Evolutionary conservation across 1,139 yeast genomes (phyloP).

Genomic region (Candida sp.): DNA sequence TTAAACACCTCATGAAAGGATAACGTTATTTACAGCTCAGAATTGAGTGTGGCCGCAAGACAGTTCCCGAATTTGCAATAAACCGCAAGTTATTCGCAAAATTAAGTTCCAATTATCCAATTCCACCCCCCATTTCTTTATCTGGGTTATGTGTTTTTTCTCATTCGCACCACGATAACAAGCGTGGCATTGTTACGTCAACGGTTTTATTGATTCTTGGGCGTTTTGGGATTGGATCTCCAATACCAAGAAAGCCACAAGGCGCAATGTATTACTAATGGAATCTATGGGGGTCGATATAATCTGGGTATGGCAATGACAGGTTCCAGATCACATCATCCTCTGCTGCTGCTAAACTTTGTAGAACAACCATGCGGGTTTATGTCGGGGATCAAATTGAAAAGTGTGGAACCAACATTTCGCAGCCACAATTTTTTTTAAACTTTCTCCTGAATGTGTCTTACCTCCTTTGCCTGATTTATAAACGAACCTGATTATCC

Average conservation of each 20-base stretch:
- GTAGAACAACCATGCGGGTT: no score
- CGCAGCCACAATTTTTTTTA: constrained; percentile 10
- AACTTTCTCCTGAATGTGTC: not conserved
- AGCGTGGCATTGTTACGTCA: not conserved
- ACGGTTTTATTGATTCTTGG: not conserved
- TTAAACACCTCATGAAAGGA: no score
- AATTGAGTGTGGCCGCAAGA: not conserved
- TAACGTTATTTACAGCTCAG: no score
- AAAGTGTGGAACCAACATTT: constrained; percentile 3
- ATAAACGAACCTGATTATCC: not conserved
- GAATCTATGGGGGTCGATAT: not conserved
- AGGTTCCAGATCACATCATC: not conserved
- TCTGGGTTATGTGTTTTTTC: not conserved
- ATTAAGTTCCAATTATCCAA: not conserved
- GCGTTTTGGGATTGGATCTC: not conserved
- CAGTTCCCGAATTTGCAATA: not conserved
- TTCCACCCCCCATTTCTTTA: not conserved
- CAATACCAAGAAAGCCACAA: constrained; percentile 4
- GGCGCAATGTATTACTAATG: not conserved
- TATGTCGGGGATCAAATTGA: not conserved
- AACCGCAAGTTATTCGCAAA: constrained; percentile 1
- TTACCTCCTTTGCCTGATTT: not conserved
- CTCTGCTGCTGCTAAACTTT: not conserved
- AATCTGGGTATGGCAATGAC: not conserved
- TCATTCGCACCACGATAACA: not conserved